These are phyloP conservation scores for Pestalotiopsis sp. DNA, from an alignment of 2,329 filamentous ascomycete genomes.

Conservation along the genomic window DNA sequence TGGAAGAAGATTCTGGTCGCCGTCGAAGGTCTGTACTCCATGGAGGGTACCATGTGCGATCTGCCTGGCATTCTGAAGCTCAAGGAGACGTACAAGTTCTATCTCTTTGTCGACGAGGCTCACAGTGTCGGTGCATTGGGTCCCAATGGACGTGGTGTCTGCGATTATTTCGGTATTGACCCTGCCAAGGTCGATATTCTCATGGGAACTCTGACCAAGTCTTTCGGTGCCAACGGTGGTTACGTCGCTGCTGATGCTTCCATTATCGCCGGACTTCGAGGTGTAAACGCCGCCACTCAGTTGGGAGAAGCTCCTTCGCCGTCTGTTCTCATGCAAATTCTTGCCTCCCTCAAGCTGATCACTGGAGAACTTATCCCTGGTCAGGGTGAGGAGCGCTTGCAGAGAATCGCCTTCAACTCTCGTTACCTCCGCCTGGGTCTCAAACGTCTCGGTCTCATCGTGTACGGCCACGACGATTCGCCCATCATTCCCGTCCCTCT, in stretches of 20 bases:
- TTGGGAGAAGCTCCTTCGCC: conserved; percentile 88
- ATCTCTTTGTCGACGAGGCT: conserved; percentile 93
- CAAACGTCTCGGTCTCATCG: conserved; percentile 95
- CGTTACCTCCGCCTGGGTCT: conserved; percentile 96
- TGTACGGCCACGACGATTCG: conserved; percentile 96
- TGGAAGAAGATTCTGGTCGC: conserved; percentile 99
- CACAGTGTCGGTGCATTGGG: conserved; percentile 95
- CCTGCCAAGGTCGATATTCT: conserved; percentile 88
- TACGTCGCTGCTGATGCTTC: conserved; percentile 89
- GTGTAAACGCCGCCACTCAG: conserved; percentile 82
- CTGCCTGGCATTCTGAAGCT: conserved; percentile 85
- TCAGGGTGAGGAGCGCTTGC: conserved; percentile 92
- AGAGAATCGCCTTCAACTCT: conserved; percentile 97
- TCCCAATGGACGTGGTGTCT: conserved; percentile 86
- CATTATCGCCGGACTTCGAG: conserved; percentile 89
- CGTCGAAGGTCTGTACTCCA: conserved; percentile 96
- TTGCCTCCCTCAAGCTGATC: conserved; percentile 85
- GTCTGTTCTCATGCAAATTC: conserved; percentile 88
- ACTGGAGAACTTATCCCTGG: conserved; percentile 84
- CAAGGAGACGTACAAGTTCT: conserved; percentile 96
- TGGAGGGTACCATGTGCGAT: conserved; percentile 99
- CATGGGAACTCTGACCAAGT: conserved; percentile 98
- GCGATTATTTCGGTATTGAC: conserved; percentile 95
- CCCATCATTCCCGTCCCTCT: conserved; percentile 94
- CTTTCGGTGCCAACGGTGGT: conserved; percentile 96